phyloP scores from a whole-genome alignment of 2,329 filamentous ascomycete genomes.

The Chrysoporthe deuterocubensis region DNA sequence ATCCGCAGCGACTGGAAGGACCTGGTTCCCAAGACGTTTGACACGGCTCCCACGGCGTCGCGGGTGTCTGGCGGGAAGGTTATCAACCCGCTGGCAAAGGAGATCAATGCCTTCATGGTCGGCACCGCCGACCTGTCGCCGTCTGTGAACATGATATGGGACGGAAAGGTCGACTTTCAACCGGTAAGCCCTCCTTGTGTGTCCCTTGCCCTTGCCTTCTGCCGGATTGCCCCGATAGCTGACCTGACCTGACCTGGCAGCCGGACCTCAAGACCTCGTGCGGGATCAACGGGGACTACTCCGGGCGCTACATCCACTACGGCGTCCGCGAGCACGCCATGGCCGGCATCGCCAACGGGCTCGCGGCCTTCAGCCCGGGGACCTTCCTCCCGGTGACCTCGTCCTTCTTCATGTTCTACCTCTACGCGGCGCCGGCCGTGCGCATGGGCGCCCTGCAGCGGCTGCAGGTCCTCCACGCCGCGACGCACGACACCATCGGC shows the following conservation, averaged over 20 bases:
- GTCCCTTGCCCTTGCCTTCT: background rate
- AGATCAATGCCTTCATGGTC: conserved; percentile 47
- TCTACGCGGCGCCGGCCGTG: conserved; percentile 52
- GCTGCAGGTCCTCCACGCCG: conserved; percentile 55
- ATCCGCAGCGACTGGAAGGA: conserved; percentile 54
- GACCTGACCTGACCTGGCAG: conserved; percentile 12
- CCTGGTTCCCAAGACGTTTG: conserved; percentile 54
- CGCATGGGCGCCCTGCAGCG: conserved; percentile 57
- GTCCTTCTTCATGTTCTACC: conserved; percentile 63
- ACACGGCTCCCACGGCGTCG: conserved; percentile 53
- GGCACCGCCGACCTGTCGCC: conserved; percentile 52
- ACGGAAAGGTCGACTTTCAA: conserved; percentile 55
- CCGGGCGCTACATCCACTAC: conserved; percentile 62
- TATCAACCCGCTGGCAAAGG: conserved; percentile 50
- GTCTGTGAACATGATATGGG: conserved; percentile 55
- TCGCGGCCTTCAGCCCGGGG: conserved; percentile 57
- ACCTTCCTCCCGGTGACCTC: conserved; percentile 59
- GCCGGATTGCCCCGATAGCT: background rate
- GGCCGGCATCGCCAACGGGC: conserved; percentile 59
- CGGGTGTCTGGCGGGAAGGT: conserved; percentile 52
- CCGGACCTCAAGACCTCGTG: conserved; percentile 31
- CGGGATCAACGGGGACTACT: conserved; percentile 49
- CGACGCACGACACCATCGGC: conserved; percentile 59
- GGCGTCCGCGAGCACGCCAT: conserved; percentile 67
- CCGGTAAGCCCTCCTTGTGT: conserved; percentile 40